Evolutionary conservation across 345 rosid genomes (phyloP).

Genomic region (Eucalyptus polybractea): DNA sequence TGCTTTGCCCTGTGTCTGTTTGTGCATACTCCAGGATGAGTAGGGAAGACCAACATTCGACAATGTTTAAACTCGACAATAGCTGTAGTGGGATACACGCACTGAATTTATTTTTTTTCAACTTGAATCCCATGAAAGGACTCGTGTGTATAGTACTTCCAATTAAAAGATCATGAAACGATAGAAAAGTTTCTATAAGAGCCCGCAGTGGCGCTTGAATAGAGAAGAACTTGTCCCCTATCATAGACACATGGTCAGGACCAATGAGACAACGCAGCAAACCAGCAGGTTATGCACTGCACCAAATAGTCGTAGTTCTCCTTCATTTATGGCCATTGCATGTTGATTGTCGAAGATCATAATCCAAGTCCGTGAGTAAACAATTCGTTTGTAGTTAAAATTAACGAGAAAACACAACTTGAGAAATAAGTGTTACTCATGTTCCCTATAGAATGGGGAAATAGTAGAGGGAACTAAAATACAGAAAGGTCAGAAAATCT

Average conservation of each 20-base stretch:
- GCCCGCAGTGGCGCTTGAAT: background rate
- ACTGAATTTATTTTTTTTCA: background rate
- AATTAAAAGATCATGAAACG: background rate
- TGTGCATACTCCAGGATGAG: background rate
- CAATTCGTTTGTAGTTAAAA: background rate
- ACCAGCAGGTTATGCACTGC: background rate
- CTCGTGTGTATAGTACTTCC: background rate
- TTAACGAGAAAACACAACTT: background rate
- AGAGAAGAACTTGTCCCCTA: background rate
- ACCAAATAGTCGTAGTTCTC: background rate
- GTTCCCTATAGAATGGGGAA: background rate
- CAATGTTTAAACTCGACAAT: background rate
- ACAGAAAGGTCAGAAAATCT: background rate
- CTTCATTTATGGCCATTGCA: background rate
- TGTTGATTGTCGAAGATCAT: background rate
- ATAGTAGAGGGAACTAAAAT: background rate
- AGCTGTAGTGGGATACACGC: background rate
- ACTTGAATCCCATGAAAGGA: background rate
- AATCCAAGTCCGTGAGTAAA: background rate
- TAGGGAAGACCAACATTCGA: background rate
- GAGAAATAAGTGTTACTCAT: background rate
- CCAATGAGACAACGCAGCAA: background rate
- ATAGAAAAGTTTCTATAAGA: background rate
- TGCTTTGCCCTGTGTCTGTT: background rate
- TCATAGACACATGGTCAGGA: background rate